Evolutionary conservation across 805 yeast species (phyloP).

Genomic region (Ogataea degrootiae): DNA sequence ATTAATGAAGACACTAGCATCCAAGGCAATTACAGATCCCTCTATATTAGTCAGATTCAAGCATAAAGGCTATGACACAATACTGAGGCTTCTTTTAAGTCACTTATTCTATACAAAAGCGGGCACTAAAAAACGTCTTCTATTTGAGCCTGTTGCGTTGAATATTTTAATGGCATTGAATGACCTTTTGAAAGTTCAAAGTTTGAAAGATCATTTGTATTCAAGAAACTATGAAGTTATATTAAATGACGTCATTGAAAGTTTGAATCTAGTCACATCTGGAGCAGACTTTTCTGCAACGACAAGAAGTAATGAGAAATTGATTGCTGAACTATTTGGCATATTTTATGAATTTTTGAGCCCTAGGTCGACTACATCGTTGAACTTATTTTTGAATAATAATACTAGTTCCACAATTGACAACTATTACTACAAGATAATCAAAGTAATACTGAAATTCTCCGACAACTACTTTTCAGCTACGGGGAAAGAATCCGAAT

Average conservation of each 20-base stretch:
- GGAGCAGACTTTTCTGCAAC: background rate
- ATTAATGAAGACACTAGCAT: slow-evolving; percentile 14
- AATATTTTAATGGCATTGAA: slow-evolving; percentile 27
- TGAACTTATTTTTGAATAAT: slow-evolving; percentile 9
- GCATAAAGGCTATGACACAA: slow-evolving; percentile 23
- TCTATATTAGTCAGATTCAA: slow-evolving; percentile 16
- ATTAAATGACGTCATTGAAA: slow-evolving; percentile 9
- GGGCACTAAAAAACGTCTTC: background rate
- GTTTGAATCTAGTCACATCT: slow-evolving; percentile 11
- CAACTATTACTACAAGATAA: slow-evolving; percentile 11
- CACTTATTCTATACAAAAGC: slow-evolving; percentile 13
- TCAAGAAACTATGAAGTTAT: slow-evolving; percentile 14
- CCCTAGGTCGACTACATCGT: slow-evolving; percentile 17
- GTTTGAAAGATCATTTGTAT: slow-evolving; percentile 24
- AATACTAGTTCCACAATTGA: slow-evolving; percentile 1
- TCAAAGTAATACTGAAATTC: slow-evolving; percentile 11
- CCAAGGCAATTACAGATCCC: slow-evolving; percentile 10
- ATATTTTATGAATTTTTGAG: slow-evolving; percentile 14
- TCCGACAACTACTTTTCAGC: slow-evolving; percentile 11
- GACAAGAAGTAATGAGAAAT: slow-evolving; percentile 14
- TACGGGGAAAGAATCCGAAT: slow-evolving; percentile 21
- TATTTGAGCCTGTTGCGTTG: slow-evolving; percentile 28
- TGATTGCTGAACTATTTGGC: slow-evolving; percentile 17
- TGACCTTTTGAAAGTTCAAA: slow-evolving; percentile 19
- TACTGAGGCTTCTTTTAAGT: slow-evolving; percentile 15